These are phyloP conservation scores for Rhizopogon vulgaris DNA, from an alignment of 768 basidiomycete genomes.

Conservation along the genomic window DNA sequence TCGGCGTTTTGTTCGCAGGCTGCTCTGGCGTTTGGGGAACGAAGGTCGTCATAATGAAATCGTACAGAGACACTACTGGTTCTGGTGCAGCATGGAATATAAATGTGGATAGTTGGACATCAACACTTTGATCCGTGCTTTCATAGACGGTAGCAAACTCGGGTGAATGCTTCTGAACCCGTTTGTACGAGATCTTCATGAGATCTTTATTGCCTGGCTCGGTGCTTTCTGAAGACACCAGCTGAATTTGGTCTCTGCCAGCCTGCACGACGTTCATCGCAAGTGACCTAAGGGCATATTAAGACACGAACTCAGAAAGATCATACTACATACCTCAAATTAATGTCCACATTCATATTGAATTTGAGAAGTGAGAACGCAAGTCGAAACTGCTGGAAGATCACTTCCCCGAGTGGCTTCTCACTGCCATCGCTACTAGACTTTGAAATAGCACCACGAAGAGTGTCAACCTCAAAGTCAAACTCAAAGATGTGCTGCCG, in stretches of 20 bases:
- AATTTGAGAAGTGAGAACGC: conserved; percentile 71
- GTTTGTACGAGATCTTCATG: conserved; percentile 69
- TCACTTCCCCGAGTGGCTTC: conserved; percentile 69
- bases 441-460: conserved; percentile 76
- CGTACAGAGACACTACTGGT: conserved; percentile 85
- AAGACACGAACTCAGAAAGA: neutral
- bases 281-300: conserved; percentile 48
- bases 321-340: conserved; percentile 49
- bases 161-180: conserved; percentile 80
- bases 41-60: conserved; percentile 97
- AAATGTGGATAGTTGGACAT: conserved; percentile 85
- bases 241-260: conserved; percentile 44
- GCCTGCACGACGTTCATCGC: conserved; percentile 68
- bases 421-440: conserved; percentile 58
- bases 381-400: conserved; percentile 73
- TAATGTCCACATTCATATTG: conserved; percentile 82
- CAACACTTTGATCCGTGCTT: conserved; percentile 82
- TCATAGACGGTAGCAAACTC: conserved; percentile 77
- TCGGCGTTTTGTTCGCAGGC: conserved; percentile 8
- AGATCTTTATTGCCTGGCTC: conserved; percentile 52
- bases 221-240: conserved; percentile 56
- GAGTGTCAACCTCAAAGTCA: conserved; percentile 78
- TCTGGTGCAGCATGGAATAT: conserved; percentile 85
- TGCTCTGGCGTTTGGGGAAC: conserved; percentile 39
- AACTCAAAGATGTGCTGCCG: conserved; percentile 72